Percentiles rank a stretch among this genome's conserved stretches.
phyloP scores from a whole-genome alignment of 345 rosid species.

The Camelina laxa region DNA sequence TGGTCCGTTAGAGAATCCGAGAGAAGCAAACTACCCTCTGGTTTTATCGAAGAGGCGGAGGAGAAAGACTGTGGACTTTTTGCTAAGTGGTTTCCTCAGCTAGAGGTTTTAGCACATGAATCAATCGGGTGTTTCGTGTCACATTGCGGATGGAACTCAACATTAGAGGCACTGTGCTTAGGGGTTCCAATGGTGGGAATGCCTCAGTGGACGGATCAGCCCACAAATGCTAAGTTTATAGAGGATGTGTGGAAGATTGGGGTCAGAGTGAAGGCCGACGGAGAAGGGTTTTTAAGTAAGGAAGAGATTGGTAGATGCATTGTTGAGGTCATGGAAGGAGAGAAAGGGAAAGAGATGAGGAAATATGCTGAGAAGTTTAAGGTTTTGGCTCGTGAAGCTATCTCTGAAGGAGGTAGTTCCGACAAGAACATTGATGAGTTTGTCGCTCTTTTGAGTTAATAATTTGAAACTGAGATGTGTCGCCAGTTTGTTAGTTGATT shows the following conservation, averaged over 20 bases:
- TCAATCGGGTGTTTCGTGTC: conserved; percentile 67
- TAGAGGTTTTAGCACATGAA: conserved; percentile 56
- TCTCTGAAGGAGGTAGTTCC: conserved; percentile 57
- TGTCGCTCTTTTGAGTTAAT: conserved; percentile 28
- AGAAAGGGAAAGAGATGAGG: conserved; percentile 48
- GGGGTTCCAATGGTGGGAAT: conserved; percentile 64
- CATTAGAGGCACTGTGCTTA: conserved; percentile 62
- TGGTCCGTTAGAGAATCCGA: conserved; percentile 69
- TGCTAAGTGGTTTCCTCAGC: conserved; percentile 62
- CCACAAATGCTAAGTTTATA: conserved; percentile 59
- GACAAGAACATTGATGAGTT: conserved; percentile 51
- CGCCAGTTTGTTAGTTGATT: neutral
- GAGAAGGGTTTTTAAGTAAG: conserved; percentile 35
- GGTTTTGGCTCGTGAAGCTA: conserved; percentile 51
- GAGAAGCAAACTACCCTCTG: conserved; percentile 48
- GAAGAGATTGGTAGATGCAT: conserved; percentile 52
- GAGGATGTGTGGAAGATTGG: conserved; percentile 67
- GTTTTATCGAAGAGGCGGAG: conserved; percentile 44
- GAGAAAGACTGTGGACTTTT: conserved; percentile 48
- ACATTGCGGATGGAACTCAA: conserved; percentile 78
- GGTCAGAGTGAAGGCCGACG: conserved; percentile 47
- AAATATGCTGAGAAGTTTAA: conserved; percentile 49
- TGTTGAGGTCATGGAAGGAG: conserved; percentile 61
- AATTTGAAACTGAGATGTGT: conserved; percentile 1
- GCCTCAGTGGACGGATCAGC: conserved; percentile 70